These are phyloP conservation scores for Chenopodium album DNA, from an alignment of 148 eudicot genomes.

Conservation along the genomic window DNA sequence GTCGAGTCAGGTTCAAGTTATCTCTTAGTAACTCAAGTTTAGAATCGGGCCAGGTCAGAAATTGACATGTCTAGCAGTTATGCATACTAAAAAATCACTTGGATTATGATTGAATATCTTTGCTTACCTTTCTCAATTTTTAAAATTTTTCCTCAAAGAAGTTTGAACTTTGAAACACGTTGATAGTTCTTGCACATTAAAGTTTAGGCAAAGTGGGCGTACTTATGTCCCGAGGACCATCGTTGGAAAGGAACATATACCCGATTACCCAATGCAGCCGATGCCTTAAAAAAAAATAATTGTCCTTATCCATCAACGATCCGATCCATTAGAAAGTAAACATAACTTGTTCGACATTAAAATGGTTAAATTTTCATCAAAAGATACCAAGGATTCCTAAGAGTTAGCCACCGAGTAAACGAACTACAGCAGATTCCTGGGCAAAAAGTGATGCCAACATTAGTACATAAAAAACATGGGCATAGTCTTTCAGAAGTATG, in stretches of 20 bases:
- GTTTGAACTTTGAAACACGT: neutral
- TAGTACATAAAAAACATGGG: neutral
- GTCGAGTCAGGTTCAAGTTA: no score
- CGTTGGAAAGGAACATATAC: neutral
- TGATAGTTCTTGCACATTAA: neutral
- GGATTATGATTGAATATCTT: neutral
- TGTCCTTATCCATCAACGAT: neutral
- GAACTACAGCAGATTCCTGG: no score
- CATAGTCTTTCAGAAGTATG: neutral
- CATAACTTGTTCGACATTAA: neutral
- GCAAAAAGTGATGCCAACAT: neutral
- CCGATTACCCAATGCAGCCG: neutral
- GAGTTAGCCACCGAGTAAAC: neutral
- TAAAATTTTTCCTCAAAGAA: neutral
- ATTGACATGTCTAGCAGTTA: no score
- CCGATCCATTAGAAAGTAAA: neutral
- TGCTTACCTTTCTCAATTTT: neutral
- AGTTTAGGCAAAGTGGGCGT: neutral
- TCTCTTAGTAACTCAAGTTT: no score
- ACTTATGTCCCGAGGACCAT: neutral
- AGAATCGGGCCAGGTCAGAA: no score
- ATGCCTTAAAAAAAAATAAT: no score
- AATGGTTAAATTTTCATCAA: neutral
- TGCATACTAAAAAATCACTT: no score
- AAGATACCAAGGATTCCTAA: neutral